Evolutionary conservation across 352 stramenopile genomes (phyloP), one percentile per base, ranked within the genome.

Genomic region (Labyrinthula sp.): DNA sequence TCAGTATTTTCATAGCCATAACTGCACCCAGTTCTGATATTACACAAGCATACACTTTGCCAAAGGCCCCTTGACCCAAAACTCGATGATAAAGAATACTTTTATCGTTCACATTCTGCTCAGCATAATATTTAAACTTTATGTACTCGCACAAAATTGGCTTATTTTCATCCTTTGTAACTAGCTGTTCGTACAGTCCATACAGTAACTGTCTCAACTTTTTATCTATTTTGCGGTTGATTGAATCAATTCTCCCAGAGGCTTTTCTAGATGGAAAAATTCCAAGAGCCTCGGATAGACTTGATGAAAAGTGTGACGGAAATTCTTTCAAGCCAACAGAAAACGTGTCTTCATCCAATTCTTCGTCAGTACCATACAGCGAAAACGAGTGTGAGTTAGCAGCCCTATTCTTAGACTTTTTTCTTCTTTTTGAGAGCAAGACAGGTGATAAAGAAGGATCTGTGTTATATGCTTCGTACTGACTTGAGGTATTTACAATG

Each of bases 1-100:
- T 93, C 33, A 99, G 87, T 27, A 95, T 73, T 62, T 99, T 97
- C 86, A 97, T 97, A 3, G 88, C 88, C 47, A 82, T 84, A 21
- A 95, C 73, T 20, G 78, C 63, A 29, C 75, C 63, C 12, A 80
- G 90, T 40, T 82, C 71, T 48, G 77, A 69, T 35, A 65, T 46
- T 8, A 69, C 65, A 23, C 82, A 74, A 6, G 85, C 59, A 31
- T 85, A 72, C 4, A 89, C 77, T 57, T 83, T 88, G 38, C 77
- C 77, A 47, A 86, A 83, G 54, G 59, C 80, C 21, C 88, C 89
- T 56, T 90, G 84, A 2, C 90, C 90, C 9, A 99, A 85, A 1
- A 97, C 83, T 31, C 43, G 43, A 22, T 52, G 43, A 35, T 52
- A 52, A 24, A 26, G 15, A 28, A 52, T 52, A 12, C 43, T 23